Evolutionary conservation across 2,329 filamentous ascomycete species (phyloP), one percentile per base, ranked within the genome.

Genomic region (Tolypocladium pustulatum): DNA sequence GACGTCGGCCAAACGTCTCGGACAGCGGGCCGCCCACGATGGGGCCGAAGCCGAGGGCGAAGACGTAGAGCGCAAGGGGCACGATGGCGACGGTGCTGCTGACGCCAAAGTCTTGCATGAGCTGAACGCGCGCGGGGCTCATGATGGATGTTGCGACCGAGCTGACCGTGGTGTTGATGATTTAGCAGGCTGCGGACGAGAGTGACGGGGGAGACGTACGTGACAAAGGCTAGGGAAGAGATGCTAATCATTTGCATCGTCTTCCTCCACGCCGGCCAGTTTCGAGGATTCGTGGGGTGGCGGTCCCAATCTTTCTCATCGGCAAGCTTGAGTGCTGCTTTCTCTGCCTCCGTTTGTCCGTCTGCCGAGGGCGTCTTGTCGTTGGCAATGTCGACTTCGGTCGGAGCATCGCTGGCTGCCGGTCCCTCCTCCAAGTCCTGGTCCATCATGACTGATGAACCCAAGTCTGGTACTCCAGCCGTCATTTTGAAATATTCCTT

Each of bases 11-110:
- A 38, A 81, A 70, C 0, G 75, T 78, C 65, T 88, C 85, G 55
- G 80, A 84, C 0, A 86, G 65, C 0, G 84, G 85, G 0, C 83
- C 82, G 12, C 80, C 81, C 17, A 85, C 61, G 55, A 86, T 71
- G 8, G 85, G 85, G 0, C 84, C 85, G 20, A 86, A 72, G 3
- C 74, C 82, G 0, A 88, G 75, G 0, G 83, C 84, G 12, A 86
- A 69, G 7, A 84, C 78, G 67, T 85, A 88, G 7, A 85, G 67
- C 0, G 84, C 79, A 0, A 88, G 68, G 0, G 81, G 80, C 0
- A 87, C 70, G n/a, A 88, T 72, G 0, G 84, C 80, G 9, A 77
- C 75, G 1, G 81, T 85, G 55, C 76, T 75, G 17, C 75, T 76
- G 15, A 86, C 75, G 52, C 75, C 63, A 66, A 88, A 88, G 8